These are phyloP conservation scores for Raffaelea albimanens DNA, from an alignment of 2,329 filamentous ascomycete species.

Conservation along the genomic window DNA sequence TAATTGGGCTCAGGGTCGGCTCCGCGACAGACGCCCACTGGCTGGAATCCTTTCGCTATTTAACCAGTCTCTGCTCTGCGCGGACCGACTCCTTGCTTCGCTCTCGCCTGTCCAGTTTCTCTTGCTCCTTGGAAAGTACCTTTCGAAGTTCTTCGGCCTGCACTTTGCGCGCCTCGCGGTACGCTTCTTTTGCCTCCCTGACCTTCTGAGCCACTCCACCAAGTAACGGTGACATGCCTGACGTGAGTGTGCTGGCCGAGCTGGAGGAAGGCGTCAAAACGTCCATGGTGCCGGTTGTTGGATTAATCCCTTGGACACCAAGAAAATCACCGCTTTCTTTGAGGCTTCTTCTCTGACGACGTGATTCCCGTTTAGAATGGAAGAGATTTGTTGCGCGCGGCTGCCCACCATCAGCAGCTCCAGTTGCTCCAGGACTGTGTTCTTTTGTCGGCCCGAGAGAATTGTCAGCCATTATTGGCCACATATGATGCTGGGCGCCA, in stretches of 20 bases:
- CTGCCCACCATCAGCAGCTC: not conserved
- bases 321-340: slow-evolving; percentile 49
- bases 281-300: slow-evolving; percentile 43
- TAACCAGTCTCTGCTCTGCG: slow-evolving; percentile 23
- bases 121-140: slow-evolving; percentile 20
- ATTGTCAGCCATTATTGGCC: not conserved
- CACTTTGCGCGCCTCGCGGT: slow-evolving; percentile 31
- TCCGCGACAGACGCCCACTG: slow-evolving; percentile 44
- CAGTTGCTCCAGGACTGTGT: not conserved
- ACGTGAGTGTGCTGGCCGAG: slow-evolving; percentile 24
- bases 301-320: slow-evolving; percentile 49
- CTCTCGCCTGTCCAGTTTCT: slow-evolving; percentile 34
- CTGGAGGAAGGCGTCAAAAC: slow-evolving; percentile 40
- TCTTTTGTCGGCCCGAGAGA: not conserved
- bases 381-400: slow-evolving; percentile 15
- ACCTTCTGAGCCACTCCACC: slow-evolving; percentile 22
- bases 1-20: slow-evolving; percentile 38
- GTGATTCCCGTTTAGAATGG: slow-evolving; percentile 23
- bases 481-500: not conserved
- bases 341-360: slow-evolving; percentile 33
- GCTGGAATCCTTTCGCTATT: slow-evolving; percentile 34
- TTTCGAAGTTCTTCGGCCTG: slow-evolving; percentile 24
- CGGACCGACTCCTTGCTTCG: slow-evolving; percentile 28
- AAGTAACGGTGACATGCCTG: slow-evolving; percentile 14
- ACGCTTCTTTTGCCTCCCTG: slow-evolving; percentile 23